Conservation (phyloP, 345 rosid species). For the Gossypium australe region DNA sequence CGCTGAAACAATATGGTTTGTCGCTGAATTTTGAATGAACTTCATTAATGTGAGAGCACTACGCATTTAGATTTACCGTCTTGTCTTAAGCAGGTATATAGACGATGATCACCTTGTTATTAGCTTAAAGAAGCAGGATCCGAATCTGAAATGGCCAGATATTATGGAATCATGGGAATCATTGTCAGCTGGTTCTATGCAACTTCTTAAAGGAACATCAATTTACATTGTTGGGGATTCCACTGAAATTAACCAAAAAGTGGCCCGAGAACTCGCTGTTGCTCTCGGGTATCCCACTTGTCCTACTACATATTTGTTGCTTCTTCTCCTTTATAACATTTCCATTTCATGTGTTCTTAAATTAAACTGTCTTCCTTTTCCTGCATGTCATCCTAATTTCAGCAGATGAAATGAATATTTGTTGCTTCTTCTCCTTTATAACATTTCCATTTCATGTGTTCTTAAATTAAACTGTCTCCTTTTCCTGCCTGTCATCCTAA, state of each 20-base stretch:
- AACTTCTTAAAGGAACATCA: slow-evolving; percentile 80
- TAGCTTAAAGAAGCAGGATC: slow-evolving; percentile 79
- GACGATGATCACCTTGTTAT: slow-evolving; percentile 79
- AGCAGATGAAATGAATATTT: neutral
- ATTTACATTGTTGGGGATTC: slow-evolving; percentile 69
- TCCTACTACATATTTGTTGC: neutral
- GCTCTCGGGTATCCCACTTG: slow-evolving; percentile 61
- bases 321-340: neutral
- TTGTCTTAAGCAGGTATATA: slow-evolving; percentile 51
- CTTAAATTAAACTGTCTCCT: neutral
- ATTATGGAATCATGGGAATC: slow-evolving; percentile 91
- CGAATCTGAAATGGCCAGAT: slow-evolving; percentile 83
- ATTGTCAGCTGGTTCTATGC: slow-evolving; percentile 62
- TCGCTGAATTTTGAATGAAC: neutral
- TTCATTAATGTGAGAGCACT: neutral
- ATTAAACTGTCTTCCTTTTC: neutral
- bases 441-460: neutral
- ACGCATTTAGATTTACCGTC: neutral
- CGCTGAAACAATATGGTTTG: slow-evolving; percentile 78
- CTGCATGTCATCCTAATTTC: neutral
- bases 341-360: neutral
- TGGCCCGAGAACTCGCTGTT: slow-evolving; percentile 68
- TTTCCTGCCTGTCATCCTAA: neutral
- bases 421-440: neutral
- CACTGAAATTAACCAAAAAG: slow-evolving; percentile 71